Evolutionary conservation across 139 green algal species (phyloP).

Genomic region (Chlorella sp.): DNA sequence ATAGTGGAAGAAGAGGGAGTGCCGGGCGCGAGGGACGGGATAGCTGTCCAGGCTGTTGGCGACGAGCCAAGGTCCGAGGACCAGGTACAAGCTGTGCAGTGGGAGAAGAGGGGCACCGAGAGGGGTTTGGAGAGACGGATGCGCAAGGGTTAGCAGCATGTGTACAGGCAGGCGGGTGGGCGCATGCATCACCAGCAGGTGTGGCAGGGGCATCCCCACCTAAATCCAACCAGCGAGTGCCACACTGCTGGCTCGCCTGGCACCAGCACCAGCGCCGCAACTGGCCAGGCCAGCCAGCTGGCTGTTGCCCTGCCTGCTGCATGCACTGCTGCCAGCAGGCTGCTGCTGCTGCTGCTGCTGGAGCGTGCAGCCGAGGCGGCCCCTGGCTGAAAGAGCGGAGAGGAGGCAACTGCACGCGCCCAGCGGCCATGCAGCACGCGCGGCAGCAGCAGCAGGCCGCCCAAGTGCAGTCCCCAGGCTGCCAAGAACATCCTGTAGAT

Average conservation of each 20-base stretch:
- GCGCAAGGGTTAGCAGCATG: too few relatives aligned
- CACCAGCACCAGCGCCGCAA: background rate
- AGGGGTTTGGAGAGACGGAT: too few relatives aligned
- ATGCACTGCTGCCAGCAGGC: too few relatives aligned
- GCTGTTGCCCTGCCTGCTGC: background rate
- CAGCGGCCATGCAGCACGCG: slow-evolving; percentile 13
- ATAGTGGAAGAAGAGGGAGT: slow-evolving; percentile 29
- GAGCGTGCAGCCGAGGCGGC: too few relatives aligned
- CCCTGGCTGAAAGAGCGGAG: too few relatives aligned
- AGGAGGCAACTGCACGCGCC: too few relatives aligned
- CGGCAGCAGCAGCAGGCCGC: slow-evolving; percentile 36
- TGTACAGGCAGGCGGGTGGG: too few relatives aligned
- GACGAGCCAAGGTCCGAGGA: slow-evolving; percentile 43
- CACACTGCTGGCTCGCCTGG: background rate
- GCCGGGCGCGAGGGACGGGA: too few relatives aligned
- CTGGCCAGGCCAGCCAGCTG: slow-evolving; percentile 5
- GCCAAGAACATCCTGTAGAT: slow-evolving; percentile 37
- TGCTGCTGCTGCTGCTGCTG: too few relatives aligned
- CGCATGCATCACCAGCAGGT: too few relatives aligned
- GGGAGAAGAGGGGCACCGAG: too few relatives aligned
- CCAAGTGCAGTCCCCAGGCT: slow-evolving; percentile 20
- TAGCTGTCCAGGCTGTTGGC: slow-evolving; percentile 27
- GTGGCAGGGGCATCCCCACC: too few relatives aligned
- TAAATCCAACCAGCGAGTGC: background rate
- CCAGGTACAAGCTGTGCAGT: slow-evolving; percentile 35